Evolutionary conservation across 2,329 filamentous ascomycete genomes (phyloP), one percentile per base, ranked within the genome.

Genomic region (Aspergillus fructus): DNA sequence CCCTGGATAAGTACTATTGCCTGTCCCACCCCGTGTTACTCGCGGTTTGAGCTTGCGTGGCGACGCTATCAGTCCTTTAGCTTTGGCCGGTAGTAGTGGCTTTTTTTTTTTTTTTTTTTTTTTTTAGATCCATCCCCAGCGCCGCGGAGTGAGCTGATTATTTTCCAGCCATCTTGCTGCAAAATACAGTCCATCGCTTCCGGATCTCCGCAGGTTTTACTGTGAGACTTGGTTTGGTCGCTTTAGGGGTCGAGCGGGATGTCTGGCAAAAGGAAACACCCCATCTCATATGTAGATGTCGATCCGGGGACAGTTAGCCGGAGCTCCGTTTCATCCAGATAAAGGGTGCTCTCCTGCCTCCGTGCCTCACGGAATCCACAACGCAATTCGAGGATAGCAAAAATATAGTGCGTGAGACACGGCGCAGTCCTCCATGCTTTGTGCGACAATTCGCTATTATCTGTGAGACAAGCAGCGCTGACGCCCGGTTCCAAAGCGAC

Each of bases 21-120:
- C 41, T 51, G 59, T 59, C 37, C 54, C 48, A 60, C 55, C 27
- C 50, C 55, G 62, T 64, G 56, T 56, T 50, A 64, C 60, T 53
- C 41, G 21, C 56, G 40, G 57, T 59, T 53, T 40, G 57, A 60
- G 59, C 55, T 62, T 58, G 49, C 48, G 63, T 65, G 63, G 63
- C 58, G 63, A 48, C 63, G 59, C 63, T 65, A 64, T 64, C 56
- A 55, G 41, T 39, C 39, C 58, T 50, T 58, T 60, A 62, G 58
- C 62, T 64, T 55, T 61, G 52, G 55, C 34, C 5, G 34, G 34
- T 7, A 37, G 54, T 49, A 52, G 49, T 45, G 50, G 42, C 43
- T 33, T 41, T 50, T 49, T 27, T 49, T 49, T 41, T 30, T 19
- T 19, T 30, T 19, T 19, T 19, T 19, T 30, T 30, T 49, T 49